Base-by-base conservation (phyloP, 768 basidiomycete genomes). In the Cyclocybe cylindracea region DNA sequence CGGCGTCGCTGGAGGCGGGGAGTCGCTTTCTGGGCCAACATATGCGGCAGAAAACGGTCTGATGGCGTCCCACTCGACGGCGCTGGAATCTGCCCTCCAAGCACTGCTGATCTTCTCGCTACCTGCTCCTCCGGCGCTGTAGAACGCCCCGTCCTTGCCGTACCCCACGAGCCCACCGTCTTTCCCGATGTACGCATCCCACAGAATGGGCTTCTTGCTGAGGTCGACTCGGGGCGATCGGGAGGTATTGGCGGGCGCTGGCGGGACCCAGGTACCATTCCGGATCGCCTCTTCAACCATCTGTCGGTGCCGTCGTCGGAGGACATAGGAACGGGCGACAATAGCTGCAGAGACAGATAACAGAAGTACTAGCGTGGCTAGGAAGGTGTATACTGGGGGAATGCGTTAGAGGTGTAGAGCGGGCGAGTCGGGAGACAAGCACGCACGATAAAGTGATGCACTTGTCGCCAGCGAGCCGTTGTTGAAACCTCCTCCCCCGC, bases 261-360 rank as follows among this genome's bases (percentile, higher is more conserved):
- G 73, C 1, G 80, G 77, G 8, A 79, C 54, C 78, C 82, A 86
- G 62, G 48, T 72, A 72, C 85, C 85, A 51, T 83, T 81, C 18
- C 78, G 72, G 55, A 86, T 86, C 13, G 84, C 85, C 53, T 86
- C 83, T 46, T 80, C 83, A 32, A 86, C 70, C 60, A 83, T 63
- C 5, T 74, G 75, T 13, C 80, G 77, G 50, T 84, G 82, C 3
- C 87, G 78, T 10, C 84, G 69, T 2, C 87, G 77, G n/a, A 87
- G 73, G 37, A 87, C 54, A 51, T 86, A 75, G 16, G 84, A 86
- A 34, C 87, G 83, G 41, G 80, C 57, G 53, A 88, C 78, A 61
- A 88, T 86, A 10, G 84, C 84, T 2, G 79, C 79, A 7, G 85
- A 86, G n/a, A 89, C 80, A 37, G 75, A 73, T 18, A 88, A 77